Conservation (phyloP, 495 filamentous ascomycete species). For the Penicillium verhagenii region DNA sequence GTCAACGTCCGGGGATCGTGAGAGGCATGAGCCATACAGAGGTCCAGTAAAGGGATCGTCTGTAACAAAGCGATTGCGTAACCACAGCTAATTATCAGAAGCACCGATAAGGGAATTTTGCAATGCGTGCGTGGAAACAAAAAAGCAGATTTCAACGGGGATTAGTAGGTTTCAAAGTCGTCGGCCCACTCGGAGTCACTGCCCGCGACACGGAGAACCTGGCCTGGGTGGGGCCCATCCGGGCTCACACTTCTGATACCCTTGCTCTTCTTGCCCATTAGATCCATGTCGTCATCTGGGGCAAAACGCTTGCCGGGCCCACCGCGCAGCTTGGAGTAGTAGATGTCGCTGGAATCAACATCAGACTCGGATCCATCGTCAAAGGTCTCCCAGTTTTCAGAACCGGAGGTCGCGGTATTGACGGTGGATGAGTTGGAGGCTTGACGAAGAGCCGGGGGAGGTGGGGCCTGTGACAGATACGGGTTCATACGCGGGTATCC, state of each 20-base stretch:
- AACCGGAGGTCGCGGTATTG: conserved; percentile 68
- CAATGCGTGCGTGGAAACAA: conserved; percentile 1
- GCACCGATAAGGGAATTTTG: conserved; percentile 14
- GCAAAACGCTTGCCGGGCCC: conserved; percentile 62
- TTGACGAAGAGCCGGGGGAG: conserved; percentile 58
- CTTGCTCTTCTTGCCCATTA: conserved; percentile 53
- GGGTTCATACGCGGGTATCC: conserved; percentile 40
- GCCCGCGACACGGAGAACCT: conserved; percentile 42
- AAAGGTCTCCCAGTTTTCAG: conserved; percentile 96
- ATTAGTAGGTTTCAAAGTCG: conserved; percentile 47
- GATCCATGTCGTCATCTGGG: conserved; percentile 54
- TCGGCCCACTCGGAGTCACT: conserved; percentile 54
- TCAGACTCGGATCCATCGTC: conserved; percentile 76
- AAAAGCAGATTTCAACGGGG: conserved; percentile 2
- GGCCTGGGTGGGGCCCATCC: conserved; percentile 38
- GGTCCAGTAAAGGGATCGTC: conserved; percentile 28
- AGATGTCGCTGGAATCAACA: conserved; percentile 67
- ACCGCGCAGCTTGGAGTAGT: conserved; percentile 72
- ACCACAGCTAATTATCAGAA: conserved; percentile 17
- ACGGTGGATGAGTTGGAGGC: conserved; percentile 67
- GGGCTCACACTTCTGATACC: conserved; percentile 51
- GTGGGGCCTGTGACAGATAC: conserved; percentile 45
- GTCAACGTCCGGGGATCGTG: conserved; percentile 19
- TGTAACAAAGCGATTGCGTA: conserved; percentile 22
- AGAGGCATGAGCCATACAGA: conserved; percentile 26